These are phyloP conservation scores for Allomyces arbusculus DNA, from an alignment of 192 early-diverging fungal genomes.

Conservation along the genomic window DNA sequence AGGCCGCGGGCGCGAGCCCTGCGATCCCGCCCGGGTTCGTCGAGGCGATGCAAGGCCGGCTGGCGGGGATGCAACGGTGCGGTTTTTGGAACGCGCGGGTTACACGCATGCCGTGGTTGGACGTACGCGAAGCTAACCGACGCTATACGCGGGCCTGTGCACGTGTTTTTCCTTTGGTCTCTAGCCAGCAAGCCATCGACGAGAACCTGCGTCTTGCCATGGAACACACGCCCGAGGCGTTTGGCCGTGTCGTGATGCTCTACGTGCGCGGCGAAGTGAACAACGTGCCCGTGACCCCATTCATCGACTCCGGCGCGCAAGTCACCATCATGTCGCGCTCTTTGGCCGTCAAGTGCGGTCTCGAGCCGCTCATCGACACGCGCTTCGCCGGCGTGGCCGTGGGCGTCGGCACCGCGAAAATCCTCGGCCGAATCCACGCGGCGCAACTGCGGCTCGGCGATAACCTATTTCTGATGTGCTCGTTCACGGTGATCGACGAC, in stretches of 20 bases:
- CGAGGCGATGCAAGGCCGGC: no score
- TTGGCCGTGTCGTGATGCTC: conserved; percentile 75
- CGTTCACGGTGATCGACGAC: conserved; percentile 76
- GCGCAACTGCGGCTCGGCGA: conserved; percentile 64
- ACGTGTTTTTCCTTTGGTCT: no score
- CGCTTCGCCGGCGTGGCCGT: conserved; percentile 74
- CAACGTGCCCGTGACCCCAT: conserved; percentile 65
- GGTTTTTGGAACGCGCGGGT: no score
- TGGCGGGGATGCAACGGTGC: no score
- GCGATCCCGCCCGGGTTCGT: no score
- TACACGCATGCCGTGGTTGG: no score
- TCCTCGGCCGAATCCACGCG: conserved; percentile 81
- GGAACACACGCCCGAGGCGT: conserved; percentile 87
- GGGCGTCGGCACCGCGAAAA: conserved; percentile 92
- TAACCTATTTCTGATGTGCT: conserved; percentile 55
- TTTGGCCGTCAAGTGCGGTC: conserved; percentile 49
- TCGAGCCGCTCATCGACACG: conserved; percentile 75
- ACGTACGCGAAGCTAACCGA: no score
- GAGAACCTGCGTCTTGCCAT: conserved; percentile 69
- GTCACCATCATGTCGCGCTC: conserved; percentile 66
- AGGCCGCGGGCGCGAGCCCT: no score
- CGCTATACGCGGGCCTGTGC: no score
- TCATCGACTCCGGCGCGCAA: conserved; percentile 95
- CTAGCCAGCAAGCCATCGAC: conserved; percentile 16
- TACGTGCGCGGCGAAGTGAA: conserved; percentile 84